Base-by-base conservation (phyloP, 2,329 filamentous ascomycete genomes). In the Monilinia laxa region DNA sequence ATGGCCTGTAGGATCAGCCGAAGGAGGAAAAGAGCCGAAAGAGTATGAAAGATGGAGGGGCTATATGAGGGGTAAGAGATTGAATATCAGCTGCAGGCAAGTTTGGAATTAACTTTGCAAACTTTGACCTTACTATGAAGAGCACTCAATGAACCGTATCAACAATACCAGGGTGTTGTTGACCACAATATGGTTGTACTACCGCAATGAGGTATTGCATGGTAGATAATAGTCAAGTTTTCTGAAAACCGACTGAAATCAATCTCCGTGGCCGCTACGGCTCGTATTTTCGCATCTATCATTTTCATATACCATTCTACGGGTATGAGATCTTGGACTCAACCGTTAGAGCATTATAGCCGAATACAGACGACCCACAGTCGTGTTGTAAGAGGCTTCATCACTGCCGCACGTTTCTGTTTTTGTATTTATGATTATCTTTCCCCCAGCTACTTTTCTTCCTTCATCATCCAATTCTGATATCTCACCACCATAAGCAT, bases 71-170 rank as follows among this genome's bases (percentile, higher is more conserved):
- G 86, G 85, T 47, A 97, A 97, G 80, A 83, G 94, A 69, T 85
- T 98, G 72, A 97, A 98, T 76, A 77, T 98, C 62, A 98, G 97
- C 76, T 92, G 97, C n/a, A 83, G 94, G 70, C 94, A 98, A 79
- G 96, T 97, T 87, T 86, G 75, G 75, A 71, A 69, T 62, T 74
- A 64, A 71, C 45, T 23, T 49, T 54, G 6, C n/a, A 64, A 28
- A 66, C 20, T 67, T 4, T 16, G 10, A 12, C 10, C 35, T 64
- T 11, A 45, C 28, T 16, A 35, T 10, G 23, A 53, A 45, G n/a
- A 23, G 28, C 12, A 6, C 20, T 49, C 23, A 16, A 52, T 31
- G 11, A 42, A 4, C 12, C 11, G 16, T 53, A n/a, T 11, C 20
- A 25, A 42, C 9, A 23, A 51, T 0, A 4, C 20, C 12, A 5